Evolutionary conservation across 176 grass and related monocot species (phyloP).

Genomic region (Carex parvula): DNA sequence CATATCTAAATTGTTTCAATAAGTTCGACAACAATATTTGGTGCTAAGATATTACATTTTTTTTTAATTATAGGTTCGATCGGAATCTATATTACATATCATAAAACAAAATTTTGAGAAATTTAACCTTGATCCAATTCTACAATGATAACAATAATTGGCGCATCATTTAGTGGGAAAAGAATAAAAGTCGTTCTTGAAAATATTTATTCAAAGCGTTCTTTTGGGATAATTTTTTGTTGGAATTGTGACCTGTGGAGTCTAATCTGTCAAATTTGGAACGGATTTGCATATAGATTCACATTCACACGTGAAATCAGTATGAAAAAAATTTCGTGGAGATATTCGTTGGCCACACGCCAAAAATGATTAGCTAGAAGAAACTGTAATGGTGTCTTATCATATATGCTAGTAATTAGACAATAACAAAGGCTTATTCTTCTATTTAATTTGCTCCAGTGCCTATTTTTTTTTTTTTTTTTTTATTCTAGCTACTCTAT

Average conservation of each 20-base stretch:
- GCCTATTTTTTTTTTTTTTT: too few relatives aligned
- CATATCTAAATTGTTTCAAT: neutral
- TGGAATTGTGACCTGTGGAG: constrained; percentile 17
- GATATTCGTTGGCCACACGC: neutral
- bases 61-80: too few relatives aligned
- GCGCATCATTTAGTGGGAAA: neutral
- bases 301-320: constrained; percentile 8
- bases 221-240: neutral
- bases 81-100: too few relatives aligned
- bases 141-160: neutral
- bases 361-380: constrained; percentile 19
- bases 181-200: neutral
- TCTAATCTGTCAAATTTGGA: constrained; percentile 12
- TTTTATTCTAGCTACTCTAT: too few relatives aligned
- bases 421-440: neutral
- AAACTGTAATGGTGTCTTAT: constrained; percentile 14
- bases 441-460: neutral
- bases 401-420: neutral
- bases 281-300: neutral
- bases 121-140: neutral
- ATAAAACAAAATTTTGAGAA: too few relatives aligned
- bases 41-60: too few relatives aligned
- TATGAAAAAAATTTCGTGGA: neutral
- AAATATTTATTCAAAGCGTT: constrained; percentile 5
- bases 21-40: neutral